phyloP scores from a whole-genome alignment of 2,329 filamentous ascomycete species.

The Zasmidium cellare region DNA sequence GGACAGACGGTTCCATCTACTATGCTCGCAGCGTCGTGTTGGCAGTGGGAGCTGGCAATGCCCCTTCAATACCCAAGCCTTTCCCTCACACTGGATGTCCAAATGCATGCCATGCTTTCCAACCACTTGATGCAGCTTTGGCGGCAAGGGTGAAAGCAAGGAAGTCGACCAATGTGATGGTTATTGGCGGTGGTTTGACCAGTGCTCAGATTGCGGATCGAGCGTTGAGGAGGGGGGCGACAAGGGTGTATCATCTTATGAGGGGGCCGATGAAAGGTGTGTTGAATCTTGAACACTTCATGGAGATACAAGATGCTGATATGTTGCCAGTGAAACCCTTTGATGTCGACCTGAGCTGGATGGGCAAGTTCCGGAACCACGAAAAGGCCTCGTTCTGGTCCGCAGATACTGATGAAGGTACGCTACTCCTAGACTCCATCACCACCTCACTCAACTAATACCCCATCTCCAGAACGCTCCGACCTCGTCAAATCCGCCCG shows the following conservation, averaged over 20 bases:
- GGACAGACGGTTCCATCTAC: slow-evolving; percentile 56
- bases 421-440: slow-evolving; percentile 4
- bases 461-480: slow-evolving; percentile 58
- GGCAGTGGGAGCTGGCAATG: slow-evolving; percentile 68
- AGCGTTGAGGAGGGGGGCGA: slow-evolving; percentile 65
- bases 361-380: slow-evolving; percentile 78
- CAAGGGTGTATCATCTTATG: slow-evolving; percentile 69
- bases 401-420: slow-evolving; percentile 66
- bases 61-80: slow-evolving; percentile 51
- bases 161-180: slow-evolving; percentile 62
- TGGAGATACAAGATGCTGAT: neutral
- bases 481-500: slow-evolving; percentile 66
- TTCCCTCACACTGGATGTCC: slow-evolving; percentile 38
- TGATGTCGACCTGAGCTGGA: slow-evolving; percentile 75
- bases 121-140: slow-evolving; percentile 46
- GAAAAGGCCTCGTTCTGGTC: slow-evolving; percentile 77
- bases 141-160: slow-evolving; percentile 53
- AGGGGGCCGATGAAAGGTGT: slow-evolving; percentile 52
- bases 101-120: slow-evolving; percentile 66
- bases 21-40: slow-evolving; percentile 63
- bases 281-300: too few relatives aligned
- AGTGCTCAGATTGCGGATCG: slow-evolving; percentile 70
- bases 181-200: slow-evolving; percentile 75
- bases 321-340: slow-evolving; percentile 65
- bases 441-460: neutral